Evolutionary conservation across 495 filamentous ascomycete genomes (phyloP), one percentile per base, ranked within the genome.

Genomic region (Cercophora newfieldiana): DNA sequence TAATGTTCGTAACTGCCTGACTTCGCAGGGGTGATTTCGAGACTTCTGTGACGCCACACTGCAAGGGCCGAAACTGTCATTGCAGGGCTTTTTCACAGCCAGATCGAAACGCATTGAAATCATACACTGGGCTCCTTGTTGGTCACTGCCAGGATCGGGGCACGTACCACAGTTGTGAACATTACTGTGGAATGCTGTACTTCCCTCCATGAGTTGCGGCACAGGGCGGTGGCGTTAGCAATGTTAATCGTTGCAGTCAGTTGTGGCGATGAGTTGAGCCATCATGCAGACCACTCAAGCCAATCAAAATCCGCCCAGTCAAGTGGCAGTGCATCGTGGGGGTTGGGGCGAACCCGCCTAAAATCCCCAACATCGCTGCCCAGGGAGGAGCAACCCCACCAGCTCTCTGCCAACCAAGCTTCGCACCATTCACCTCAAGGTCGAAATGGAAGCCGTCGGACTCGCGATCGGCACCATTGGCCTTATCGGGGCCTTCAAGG

Each of bases 371-470:
- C n/a, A n/a, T n/a, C n/a, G n/a, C n/a, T n/a, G n/a, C n/a, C n/a
- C n/a, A n/a, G n/a, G n/a, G n/a, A n/a, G n/a, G n/a, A n/a, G n/a
- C n/a, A n/a, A n/a, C n/a, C n/a, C n/a, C n/a, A n/a, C n/a, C n/a
- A n/a, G n/a, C n/a, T n/a, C n/a, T n/a, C n/a, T n/a, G n/a, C n/a
- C n/a, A n/a, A n/a, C n/a, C n/a, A n/a, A n/a, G n/a, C n/a, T n/a
- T n/a, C n/a, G n/a, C n/a, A n/a, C n/a, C n/a, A n/a, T n/a, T n/a
- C n/a, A n/a, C n/a, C n/a, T n/a, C n/a, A n/a, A n/a, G n/a, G n/a
- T 47, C 37, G 37, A 7, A 18, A 62, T 62, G 59, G 59, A 62
- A 44, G 37, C 28, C 24, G 59, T 7, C 7, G 59, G 59, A 8
- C 19, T 62, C 7, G 59, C 37, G 0, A 2, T 62, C 21, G 44